A percentile compares a stretch with the other conserved stretches of the same genome.
These are phyloP conservation scores for Gomphus sp. DNA, from an alignment of 1,284 basidiomycete genomes.

Conservation along the genomic window DNA sequence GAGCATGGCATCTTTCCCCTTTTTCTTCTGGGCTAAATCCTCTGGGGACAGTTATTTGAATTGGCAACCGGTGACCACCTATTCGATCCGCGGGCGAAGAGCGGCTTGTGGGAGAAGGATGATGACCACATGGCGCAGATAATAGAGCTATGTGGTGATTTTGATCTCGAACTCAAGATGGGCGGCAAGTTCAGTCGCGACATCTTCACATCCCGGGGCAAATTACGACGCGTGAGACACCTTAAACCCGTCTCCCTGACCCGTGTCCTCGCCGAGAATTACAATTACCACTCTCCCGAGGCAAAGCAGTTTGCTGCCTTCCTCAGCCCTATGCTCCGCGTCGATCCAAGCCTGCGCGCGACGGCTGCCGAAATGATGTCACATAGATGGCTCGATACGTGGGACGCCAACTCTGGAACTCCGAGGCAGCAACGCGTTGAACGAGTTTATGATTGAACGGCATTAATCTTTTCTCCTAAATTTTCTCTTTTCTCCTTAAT, in stretches of 20 bases:
- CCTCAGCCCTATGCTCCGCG: slow-evolving; percentile 69
- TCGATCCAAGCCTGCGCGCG: slow-evolving; percentile 61
- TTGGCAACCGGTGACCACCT: slow-evolving; percentile 81
- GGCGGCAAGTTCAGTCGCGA: slow-evolving; percentile 79
- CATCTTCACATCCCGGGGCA: slow-evolving; percentile 66
- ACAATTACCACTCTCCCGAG: slow-evolving; percentile 56
- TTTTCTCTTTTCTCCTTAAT: not conserved
- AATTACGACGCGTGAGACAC: slow-evolving; percentile 64
- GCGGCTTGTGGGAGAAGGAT: slow-evolving; percentile 81
- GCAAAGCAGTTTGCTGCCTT: slow-evolving; percentile 58
- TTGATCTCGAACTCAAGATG: slow-evolving; percentile 62
- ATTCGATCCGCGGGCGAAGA: slow-evolving; percentile 81
- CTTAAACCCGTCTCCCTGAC: slow-evolving; percentile 80
- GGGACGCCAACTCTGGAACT: not conserved
- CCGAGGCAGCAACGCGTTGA: not conserved
- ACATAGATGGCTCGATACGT: slow-evolving; percentile 57
- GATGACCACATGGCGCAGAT: slow-evolving; percentile 94
- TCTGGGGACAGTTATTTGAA: slow-evolving; percentile 47
- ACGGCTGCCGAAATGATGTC: slow-evolving; percentile 65
- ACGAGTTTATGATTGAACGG: not conserved
- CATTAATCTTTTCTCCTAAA: not conserved
- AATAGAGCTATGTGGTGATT: slow-evolving; percentile 79
- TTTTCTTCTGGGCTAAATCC: not conserved
- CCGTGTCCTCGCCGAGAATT: slow-evolving; percentile 80
- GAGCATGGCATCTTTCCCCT: slow-evolving; percentile 7